A percentile compares a stretch with the other conserved stretches of the same genome.
Conservation (phyloP, 2,329 filamentous ascomycete genomes). For the Paraphoma chrysanthemicola region DNA sequence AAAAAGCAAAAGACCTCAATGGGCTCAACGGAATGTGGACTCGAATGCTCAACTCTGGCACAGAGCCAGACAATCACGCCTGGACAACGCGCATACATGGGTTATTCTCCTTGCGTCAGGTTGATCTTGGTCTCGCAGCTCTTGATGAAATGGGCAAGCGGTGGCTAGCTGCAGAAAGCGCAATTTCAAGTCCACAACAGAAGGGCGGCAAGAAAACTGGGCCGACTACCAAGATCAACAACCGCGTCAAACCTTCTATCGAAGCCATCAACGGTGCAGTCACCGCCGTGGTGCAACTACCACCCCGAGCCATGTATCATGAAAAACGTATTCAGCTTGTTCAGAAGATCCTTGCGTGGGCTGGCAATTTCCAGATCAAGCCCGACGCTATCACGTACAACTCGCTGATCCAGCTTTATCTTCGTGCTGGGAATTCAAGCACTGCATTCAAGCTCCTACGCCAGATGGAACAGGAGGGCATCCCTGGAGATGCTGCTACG, state of each 20-base stretch:
- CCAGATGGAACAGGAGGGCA: constrained; percentile 63
- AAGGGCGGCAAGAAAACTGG: constrained; percentile 17
- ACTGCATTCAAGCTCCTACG: constrained; percentile 62
- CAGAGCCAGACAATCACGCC: constrained; percentile 67
- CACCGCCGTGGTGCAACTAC: constrained; percentile 61
- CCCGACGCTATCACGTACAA: constrained; percentile 67
- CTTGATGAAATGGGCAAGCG: constrained; percentile 69
- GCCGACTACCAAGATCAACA: constrained; percentile 36
- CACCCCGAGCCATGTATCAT: constrained; percentile 45
- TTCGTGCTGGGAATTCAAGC: constrained; percentile 57
- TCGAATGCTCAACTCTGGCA: constrained; percentile 63
- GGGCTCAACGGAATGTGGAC: constrained; percentile 72
- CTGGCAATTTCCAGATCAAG: constrained; percentile 52
- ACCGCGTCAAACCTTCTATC: constrained; percentile 65
- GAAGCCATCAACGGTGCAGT: constrained; percentile 74
- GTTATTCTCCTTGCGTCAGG: constrained; percentile 64
- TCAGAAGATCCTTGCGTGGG: constrained; percentile 50
- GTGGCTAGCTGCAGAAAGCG: constrained; percentile 59
- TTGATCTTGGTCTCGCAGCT: constrained; percentile 65
- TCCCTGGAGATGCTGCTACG: constrained; percentile 71
- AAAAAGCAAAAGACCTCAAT: constrained; percentile 63
- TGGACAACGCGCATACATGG: constrained; percentile 77
- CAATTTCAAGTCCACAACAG: constrained; percentile 13
- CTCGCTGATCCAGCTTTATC: constrained; percentile 67
- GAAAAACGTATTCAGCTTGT: constrained; percentile 48